These are phyloP conservation scores for Symbiodinium pilosum DNA, from an alignment of 73 alveolate genomes.

Conservation along the genomic window DNA sequence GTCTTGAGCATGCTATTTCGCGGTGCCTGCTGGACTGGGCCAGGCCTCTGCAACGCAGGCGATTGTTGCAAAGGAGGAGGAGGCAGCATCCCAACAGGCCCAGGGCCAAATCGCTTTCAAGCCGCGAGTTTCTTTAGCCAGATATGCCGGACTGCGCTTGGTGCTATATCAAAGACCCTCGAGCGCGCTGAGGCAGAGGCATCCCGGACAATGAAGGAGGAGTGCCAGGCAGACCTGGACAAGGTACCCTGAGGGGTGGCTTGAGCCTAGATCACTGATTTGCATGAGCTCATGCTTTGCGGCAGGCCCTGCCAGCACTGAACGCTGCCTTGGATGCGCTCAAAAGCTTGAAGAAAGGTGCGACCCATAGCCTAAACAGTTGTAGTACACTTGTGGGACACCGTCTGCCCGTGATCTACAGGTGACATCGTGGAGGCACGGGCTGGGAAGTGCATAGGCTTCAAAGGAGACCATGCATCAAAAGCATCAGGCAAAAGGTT, in stretches of 20 bases:
- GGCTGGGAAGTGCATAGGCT: background rate
- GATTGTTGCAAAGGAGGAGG: slow-evolving; percentile 97
- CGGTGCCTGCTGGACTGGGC: background rate
- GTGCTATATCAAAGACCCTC: too few species aligned
- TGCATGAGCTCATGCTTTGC: background rate
- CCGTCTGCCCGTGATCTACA: background rate
- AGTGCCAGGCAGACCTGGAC: slow-evolving; percentile 96
- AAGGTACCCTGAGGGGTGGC: slow-evolving; percentile 57
- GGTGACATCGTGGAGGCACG: slow-evolving; percentile 93
- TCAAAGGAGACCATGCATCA: background rate
- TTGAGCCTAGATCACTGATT: background rate
- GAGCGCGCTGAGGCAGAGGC: slow-evolving; percentile 63
- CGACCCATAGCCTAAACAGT: background rate
- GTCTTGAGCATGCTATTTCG: too few species aligned
- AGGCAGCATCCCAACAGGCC: slow-evolving; percentile 95
- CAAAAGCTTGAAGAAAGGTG: slow-evolving; percentile 95
- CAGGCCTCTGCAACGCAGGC: slow-evolving; percentile 96
- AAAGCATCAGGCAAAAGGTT: background rate
- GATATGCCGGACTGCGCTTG: background rate
- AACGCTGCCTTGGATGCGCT: slow-evolving; percentile 97
- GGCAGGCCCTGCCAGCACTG: slow-evolving; percentile 96
- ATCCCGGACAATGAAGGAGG: slow-evolving; percentile 82
- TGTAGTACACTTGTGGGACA: too few species aligned
- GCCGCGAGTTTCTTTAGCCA: background rate
- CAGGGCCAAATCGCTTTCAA: too few species aligned